Evolutionary conservation across 2,329 filamentous ascomycete genomes (phyloP), one percentile per base, ranked within the genome.

Genomic region (Chrysoporthe puriensis): DNA sequence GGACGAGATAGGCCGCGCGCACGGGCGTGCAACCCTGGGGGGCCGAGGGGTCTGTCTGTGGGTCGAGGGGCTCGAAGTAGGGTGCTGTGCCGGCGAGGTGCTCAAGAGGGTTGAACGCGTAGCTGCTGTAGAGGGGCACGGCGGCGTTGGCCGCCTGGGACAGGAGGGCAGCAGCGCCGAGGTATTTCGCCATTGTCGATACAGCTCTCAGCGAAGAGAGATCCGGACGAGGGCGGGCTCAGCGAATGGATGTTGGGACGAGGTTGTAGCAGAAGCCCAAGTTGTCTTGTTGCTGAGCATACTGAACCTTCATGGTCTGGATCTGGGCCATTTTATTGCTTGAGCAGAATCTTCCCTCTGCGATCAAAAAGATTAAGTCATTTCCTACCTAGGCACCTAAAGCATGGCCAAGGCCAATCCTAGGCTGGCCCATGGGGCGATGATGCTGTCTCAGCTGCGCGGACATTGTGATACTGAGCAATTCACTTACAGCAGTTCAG

Each of bases 51-150:
- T 80, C 79, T 7, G 78, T 69, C 1, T 78, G 80, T 34, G 84
- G 83, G 65, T 85, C 81, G 68, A 85, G 80, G 0, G 85, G 81
- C 71, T 87, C 85, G 64, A 86, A 88, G 72, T 88, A 88, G 0
- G 86, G 85, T 1, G 84, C 79, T 6, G 86, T 84, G n/a, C 85
- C 85, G 0, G 81, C 81, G 11, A 87, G 78, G 64, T 88, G 85
- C 36, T 86, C 77, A 2, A 88, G 77, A 0, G 85, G 82, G 63
- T 86, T 83, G 74, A 88, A 87, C 64, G 74, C 76, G 71, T 85
- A 86, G 1, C 76, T 78, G 0, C 81, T 83, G 71, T 83, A 82
- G 56, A 83, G 76, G 6, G 68, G 68, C 16, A 67, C 68, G 13
- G 62, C 62, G 4, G 68, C 65, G 8, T 57, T 26, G 16, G 21